A percentile compares a stretch with the other conserved stretches of the same genome.
These are phyloP conservation scores for Cordyceps militaris DNA, from an alignment of 2,329 filamentous ascomycete genomes.

Conservation along the genomic window DNA sequence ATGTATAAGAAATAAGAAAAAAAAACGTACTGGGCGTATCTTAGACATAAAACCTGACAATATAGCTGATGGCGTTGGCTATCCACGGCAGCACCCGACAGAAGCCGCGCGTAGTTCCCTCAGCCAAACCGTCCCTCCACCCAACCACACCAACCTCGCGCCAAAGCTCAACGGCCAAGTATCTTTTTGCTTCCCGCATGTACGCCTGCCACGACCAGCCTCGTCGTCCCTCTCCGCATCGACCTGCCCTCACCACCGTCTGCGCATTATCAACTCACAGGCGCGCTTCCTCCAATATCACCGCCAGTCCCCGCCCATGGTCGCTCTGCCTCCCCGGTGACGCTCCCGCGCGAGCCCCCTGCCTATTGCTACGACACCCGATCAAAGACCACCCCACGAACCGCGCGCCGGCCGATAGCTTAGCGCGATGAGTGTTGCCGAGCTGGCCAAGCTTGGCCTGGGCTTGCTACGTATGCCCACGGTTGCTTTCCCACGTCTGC, in stretches of 20 bases:
- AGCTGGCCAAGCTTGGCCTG: constrained; percentile 7
- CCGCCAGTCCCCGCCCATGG: constrained; percentile 14
- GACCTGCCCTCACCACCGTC: neutral
- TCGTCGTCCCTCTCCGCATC: neutral
- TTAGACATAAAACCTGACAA: no score
- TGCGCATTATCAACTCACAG: neutral
- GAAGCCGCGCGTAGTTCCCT: no score
- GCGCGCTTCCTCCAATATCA: neutral
- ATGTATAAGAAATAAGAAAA: no score
- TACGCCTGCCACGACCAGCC: neutral
- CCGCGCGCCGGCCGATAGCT: neutral
- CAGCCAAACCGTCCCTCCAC: no score
- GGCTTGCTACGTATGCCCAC: constrained; percentile 10
- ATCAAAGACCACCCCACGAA: neutral
- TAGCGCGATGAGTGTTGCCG: constrained; percentile 5
- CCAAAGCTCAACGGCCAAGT: constrained; percentile 7
- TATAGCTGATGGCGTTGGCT: no score
- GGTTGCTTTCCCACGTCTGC: neutral
- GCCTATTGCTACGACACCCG: neutral
- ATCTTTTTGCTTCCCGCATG: neutral
- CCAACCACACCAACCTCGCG: no score
- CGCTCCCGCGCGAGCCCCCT: constrained; percentile 17
- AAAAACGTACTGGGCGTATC: no score
- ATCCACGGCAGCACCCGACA: no score
- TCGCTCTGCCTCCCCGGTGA: constrained; percentile 18